Evolutionary conservation across 2,329 filamentous ascomycete species (phyloP).

Genomic region (Septoria petroselini): DNA sequence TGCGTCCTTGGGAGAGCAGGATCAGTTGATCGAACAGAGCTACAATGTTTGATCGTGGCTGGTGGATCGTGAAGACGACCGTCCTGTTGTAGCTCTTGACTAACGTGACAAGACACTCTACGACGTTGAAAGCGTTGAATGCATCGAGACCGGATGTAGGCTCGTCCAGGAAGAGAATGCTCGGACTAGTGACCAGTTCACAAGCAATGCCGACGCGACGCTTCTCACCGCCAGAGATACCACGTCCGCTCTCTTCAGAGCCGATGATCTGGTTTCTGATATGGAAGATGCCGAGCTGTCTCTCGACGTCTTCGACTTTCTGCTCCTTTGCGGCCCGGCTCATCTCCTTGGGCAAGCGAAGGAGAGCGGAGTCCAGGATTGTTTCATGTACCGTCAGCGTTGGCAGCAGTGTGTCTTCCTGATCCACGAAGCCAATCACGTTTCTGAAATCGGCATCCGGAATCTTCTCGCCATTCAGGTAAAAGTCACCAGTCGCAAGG

Average conservation of each 20-base stretch:
- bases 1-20: constrained; percentile 80
- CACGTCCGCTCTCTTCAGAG: constrained; percentile 90
- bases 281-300: constrained; percentile 88
- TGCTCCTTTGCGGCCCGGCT: constrained; percentile 82
- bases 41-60: constrained; percentile 96
- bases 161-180: constrained; percentile 94
- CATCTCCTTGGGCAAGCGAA: constrained; percentile 93
- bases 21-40: constrained; percentile 94
- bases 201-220: constrained; percentile 94
- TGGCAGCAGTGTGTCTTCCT: constrained; percentile 94
- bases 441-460: constrained; percentile 80
- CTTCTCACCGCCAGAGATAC: constrained; percentile 96
- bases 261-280: constrained; percentile 95
- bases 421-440: constrained; percentile 94
- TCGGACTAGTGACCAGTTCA: constrained; percentile 94
- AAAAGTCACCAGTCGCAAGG: constrained; percentile 72
- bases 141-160: constrained; percentile 94
- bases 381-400: constrained; percentile 97
- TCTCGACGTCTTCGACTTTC: constrained; percentile 86
- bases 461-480: constrained; percentile 89
- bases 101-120: constrained; percentile 90
- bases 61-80: constrained; percentile 97
- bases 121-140: constrained; percentile 96
- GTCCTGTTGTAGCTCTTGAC: constrained; percentile 97
- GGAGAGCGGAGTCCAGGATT: constrained; percentile 86